Evolutionary conservation across 495 filamentous ascomycete genomes (phyloP).

Genomic region (Collariella sp.): DNA sequence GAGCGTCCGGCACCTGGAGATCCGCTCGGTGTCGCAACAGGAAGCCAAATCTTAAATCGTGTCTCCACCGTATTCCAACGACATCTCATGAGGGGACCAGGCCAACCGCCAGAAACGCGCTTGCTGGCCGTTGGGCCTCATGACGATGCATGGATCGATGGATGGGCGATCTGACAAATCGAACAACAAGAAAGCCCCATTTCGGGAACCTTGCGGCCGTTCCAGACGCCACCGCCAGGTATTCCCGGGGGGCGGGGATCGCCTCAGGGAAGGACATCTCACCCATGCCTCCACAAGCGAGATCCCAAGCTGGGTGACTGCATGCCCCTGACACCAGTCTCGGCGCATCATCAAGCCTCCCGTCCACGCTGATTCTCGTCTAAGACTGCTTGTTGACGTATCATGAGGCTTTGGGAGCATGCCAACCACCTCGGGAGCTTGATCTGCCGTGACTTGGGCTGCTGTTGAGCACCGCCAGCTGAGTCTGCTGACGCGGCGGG

Average conservation of each 20-base stretch:
- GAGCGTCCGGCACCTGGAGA: background rate
- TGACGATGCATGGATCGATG: no score
- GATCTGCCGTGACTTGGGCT: background rate
- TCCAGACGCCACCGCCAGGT: background rate
- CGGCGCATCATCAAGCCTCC: background rate
- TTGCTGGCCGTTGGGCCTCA: no score
- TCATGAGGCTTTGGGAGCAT: background rate
- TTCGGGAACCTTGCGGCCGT: background rate
- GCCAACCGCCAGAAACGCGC: no score
- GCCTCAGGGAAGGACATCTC: background rate
- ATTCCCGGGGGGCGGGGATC: slow-evolving; percentile 1
- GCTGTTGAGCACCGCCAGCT: background rate
- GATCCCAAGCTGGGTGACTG: background rate
- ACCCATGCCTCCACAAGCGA: background rate
- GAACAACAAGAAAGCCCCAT: no score
- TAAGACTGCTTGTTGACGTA: background rate
- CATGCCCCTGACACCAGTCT: no score
- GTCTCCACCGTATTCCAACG: background rate
- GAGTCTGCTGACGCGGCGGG: background rate
- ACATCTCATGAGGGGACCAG: background rate
- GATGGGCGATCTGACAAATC: no score
- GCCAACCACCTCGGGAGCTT: background rate
- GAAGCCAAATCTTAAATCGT: background rate
- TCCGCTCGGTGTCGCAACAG: background rate
- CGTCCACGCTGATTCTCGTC: background rate